Evolutionary conservation across 805 yeast genomes (phyloP).

Genomic region (Metschnikowia lunata): DNA sequence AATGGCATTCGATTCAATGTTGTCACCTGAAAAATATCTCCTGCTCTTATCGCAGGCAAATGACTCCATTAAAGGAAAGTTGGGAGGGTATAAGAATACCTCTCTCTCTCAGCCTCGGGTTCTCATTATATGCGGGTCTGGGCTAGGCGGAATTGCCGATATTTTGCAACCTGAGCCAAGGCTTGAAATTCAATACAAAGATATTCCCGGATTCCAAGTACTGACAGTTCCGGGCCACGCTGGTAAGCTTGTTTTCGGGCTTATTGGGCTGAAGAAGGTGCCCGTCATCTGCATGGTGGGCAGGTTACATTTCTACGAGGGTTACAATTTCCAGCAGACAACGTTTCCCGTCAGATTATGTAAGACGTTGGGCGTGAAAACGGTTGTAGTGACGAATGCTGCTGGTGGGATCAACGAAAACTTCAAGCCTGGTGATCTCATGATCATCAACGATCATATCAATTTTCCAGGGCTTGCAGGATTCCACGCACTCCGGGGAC

Average conservation of each 20-base stretch:
- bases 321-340: constrained; percentile 75
- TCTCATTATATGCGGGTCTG: constrained; percentile 90
- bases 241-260: constrained; percentile 78
- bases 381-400: constrained; percentile 86
- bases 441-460: constrained; percentile 86
- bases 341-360: constrained; percentile 84
- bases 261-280: constrained; percentile 58
- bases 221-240: constrained; percentile 91
- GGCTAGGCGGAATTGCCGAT: constrained; percentile 80
- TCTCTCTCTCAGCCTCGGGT: constrained; percentile 47
- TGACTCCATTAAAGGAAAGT: constrained; percentile 11
- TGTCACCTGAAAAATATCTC: constrained; percentile 18
- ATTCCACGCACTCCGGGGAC: constrained; percentile 80
- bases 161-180: constrained; percentile 38
- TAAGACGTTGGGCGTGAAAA: constrained; percentile 53
- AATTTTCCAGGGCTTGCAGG: constrained; percentile 92
- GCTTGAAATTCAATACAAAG: constrained; percentile 54
- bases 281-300: constrained; percentile 95
- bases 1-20: constrained; percentile 7
- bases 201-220: constrained; percentile 73
- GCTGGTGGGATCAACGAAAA: constrained; percentile 80
- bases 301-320: constrained; percentile 88
- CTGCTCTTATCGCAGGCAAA: constrained; percentile 21
- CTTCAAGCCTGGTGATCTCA: constrained; percentile 79
- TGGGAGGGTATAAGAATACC: constrained; percentile 8